A percentile compares a stretch with the other conserved stretches of the same genome.
Conservation (phyloP, 1,284 basidiomycete species). For the Boletellus sp. region DNA sequence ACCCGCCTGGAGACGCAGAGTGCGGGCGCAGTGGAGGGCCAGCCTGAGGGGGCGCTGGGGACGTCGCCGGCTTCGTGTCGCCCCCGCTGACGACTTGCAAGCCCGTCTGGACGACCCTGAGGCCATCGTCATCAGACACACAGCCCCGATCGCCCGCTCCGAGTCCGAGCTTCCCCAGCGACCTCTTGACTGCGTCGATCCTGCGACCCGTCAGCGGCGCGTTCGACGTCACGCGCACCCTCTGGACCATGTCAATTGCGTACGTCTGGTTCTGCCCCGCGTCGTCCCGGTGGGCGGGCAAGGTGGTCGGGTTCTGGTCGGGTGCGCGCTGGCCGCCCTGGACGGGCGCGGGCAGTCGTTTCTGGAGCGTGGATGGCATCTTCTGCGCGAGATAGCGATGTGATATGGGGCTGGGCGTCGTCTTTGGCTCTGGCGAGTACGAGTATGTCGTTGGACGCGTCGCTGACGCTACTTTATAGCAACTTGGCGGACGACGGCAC, state of each 20-base stretch:
- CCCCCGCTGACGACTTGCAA: slow-evolving; percentile 21
- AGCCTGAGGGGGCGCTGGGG: slow-evolving; percentile 2
- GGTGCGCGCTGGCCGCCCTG: too few species aligned
- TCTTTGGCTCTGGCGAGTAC: neutral
- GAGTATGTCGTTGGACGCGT: neutral
- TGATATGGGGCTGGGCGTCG: neutral
- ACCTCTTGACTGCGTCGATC: slow-evolving; percentile 31
- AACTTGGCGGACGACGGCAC: slow-evolving; percentile 7
- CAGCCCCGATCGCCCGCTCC: slow-evolving; percentile 26
- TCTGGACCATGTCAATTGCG: slow-evolving; percentile 32
- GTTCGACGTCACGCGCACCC: slow-evolving; percentile 26
- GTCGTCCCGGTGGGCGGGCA: neutral
- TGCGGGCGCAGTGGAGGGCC: slow-evolving; percentile 16
- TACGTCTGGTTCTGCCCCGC: slow-evolving; percentile 21
- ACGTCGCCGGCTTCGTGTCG: slow-evolving; percentile 3
- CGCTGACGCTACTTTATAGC: slow-evolving; percentile 18
- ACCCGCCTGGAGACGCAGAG: slow-evolving; percentile 11
- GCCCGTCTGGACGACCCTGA: slow-evolving; percentile 29
- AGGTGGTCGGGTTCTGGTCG: slow-evolving; percentile 6
- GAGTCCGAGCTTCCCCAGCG: slow-evolving; percentile 22
- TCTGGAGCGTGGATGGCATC: slow-evolving; percentile 24
- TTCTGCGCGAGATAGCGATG: neutral
- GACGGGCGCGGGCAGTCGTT: slow-evolving; percentile 16
- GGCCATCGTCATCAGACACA: slow-evolving; percentile 28
- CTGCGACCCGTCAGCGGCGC: slow-evolving; percentile 26